Conservation (phyloP, 148 eudicot species). For the Oxyria digyna region DNA sequence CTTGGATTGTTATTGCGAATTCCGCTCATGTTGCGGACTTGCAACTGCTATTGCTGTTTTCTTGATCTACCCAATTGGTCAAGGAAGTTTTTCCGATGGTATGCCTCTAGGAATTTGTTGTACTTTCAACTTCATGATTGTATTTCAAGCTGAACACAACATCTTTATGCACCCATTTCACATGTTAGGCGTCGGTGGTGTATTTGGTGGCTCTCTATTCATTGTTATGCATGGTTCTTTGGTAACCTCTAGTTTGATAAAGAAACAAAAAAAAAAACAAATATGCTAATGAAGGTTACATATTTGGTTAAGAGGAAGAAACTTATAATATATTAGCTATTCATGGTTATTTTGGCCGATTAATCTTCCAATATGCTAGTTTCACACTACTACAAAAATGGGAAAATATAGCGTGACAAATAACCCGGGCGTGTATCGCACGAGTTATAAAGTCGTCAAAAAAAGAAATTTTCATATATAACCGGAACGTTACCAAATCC, state of each 20-base stretch:
- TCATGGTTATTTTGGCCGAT: neutral
- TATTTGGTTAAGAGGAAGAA: slow-evolving; percentile 6
- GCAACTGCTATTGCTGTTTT: slow-evolving; percentile 13
- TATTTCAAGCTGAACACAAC: slow-evolving; percentile 6
- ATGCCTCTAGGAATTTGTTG: slow-evolving; percentile 16
- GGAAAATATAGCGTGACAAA: too few relatives aligned
- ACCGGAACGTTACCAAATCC: too few relatives aligned
- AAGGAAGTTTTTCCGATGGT: slow-evolving; percentile 21
- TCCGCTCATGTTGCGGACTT: slow-evolving; percentile 12
- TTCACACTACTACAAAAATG: too few relatives aligned
- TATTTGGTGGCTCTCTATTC: neutral
- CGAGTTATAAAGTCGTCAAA: too few relatives aligned
- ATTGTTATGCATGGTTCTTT: slow-evolving; percentile 3
- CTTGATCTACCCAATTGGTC: slow-evolving; percentile 19
- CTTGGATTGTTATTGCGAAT: slow-evolving; percentile 13
- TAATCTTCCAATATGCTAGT: neutral
- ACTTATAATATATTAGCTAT: neutral
- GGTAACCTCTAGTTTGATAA: slow-evolving; percentile 9
- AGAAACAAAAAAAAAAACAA: neutral
- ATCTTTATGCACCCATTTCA: slow-evolving; percentile 10
- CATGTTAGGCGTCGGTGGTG: neutral
- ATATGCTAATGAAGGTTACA: slow-evolving; percentile 3
- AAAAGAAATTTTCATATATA: too few relatives aligned
- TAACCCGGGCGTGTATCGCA: too few relatives aligned
- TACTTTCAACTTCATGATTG: slow-evolving; percentile 13